Base-by-base conservation (phyloP, 1,139 yeast genomes). In the Blastobotrys ciferrii region DNA sequence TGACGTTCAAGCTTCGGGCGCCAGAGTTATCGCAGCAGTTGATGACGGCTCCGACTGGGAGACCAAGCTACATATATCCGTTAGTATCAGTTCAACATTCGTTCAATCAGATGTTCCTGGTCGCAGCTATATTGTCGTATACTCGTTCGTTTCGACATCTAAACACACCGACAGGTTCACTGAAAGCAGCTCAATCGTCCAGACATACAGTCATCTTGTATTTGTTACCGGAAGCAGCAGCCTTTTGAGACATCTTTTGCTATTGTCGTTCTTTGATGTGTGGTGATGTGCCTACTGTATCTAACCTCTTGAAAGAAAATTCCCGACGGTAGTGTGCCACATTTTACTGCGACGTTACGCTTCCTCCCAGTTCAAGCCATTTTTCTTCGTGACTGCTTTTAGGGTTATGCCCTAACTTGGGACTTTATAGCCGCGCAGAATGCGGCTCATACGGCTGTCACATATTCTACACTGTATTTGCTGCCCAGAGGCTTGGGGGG, bases 11-110 rank as follows among this genome's bases (percentile, higher is more conserved):
- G 88, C 91, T 92, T 84, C 98, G 91, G 71, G 98, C 99, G 83
- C 99, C 99, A 69, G 95, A 81, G 96, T 94, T 94, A 78, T 94
- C 99, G 78, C 96, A 92, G 83, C 99, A 94, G 89, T 94, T 94
- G 82, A 94, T 85, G 77, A 94, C 89, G 78, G 99, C 99, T 79
- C 98, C 98, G 69, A 82, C 86, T 80, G 99, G 99, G 76, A 94
- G 87, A 84, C 96, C 99, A 81, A 94, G 89, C 87, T 82, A 68
- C 55, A 58, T 18, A 36, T 19, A 18, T 14, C 17, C 11, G 53
- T 54, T 54, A 51, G 51, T 30, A 48, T n/a, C 14, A 9, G 28
- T 23, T 23, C 28, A 23, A 23, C 28, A 23, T 23, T 20, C 30
- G 15, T 28, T 17, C 9, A 23, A 6, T 23, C 28, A 23, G 28